Evolutionary conservation across 2,329 filamentous ascomycete species (phyloP).

Genomic region (Dactylella cylindrospora): DNA sequence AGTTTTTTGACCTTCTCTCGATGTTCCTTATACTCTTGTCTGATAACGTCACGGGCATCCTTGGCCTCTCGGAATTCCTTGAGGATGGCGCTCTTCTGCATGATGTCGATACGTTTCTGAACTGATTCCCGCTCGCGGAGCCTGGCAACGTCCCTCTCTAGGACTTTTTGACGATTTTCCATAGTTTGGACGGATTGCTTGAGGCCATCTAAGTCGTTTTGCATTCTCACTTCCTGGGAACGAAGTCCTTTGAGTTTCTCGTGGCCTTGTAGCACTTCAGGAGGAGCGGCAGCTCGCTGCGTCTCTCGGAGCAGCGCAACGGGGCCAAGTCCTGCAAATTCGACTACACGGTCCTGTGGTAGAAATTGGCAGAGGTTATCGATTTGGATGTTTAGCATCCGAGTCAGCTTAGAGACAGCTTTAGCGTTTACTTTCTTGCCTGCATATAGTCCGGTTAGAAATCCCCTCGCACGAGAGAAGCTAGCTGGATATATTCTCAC

Average conservation of each 20-base stretch:
- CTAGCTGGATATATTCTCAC: slow-evolving; percentile 58
- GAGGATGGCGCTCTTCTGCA: slow-evolving; percentile 67
- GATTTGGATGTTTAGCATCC: slow-evolving; percentile 81
- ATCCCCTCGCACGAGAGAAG: neutral
- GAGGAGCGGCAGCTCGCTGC: slow-evolving; percentile 79
- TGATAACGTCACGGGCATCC: slow-evolving; percentile 58
- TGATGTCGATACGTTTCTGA: slow-evolving; percentile 63
- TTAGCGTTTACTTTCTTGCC: slow-evolving; percentile 26
- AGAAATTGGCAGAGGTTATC: slow-evolving; percentile 98
- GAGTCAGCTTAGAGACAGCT: slow-evolving; percentile 59
- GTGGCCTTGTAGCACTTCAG: slow-evolving; percentile 78
- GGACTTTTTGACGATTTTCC: slow-evolving; percentile 70
- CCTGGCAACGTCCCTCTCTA: slow-evolving; percentile 80
- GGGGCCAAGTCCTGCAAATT: slow-evolving; percentile 82
- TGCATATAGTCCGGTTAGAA: neutral
- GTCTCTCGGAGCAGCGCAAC: slow-evolving; percentile 82
- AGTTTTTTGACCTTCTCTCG: slow-evolving; percentile 63
- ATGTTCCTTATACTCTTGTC: slow-evolving; percentile 59
- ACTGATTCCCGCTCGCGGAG: slow-evolving; percentile 73
- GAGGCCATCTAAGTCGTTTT: slow-evolving; percentile 58
- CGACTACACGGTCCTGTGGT: slow-evolving; percentile 91
- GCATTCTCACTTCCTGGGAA: slow-evolving; percentile 66
- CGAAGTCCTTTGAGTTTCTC: slow-evolving; percentile 70
- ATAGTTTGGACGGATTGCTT: slow-evolving; percentile 52
- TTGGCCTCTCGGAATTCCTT: slow-evolving; percentile 65